Percentiles rank a stretch among this genome's conserved stretches.
Evolutionary conservation across 2,329 filamentous ascomycete genomes (phyloP).

Genomic region (Neurospora crassa): DNA sequence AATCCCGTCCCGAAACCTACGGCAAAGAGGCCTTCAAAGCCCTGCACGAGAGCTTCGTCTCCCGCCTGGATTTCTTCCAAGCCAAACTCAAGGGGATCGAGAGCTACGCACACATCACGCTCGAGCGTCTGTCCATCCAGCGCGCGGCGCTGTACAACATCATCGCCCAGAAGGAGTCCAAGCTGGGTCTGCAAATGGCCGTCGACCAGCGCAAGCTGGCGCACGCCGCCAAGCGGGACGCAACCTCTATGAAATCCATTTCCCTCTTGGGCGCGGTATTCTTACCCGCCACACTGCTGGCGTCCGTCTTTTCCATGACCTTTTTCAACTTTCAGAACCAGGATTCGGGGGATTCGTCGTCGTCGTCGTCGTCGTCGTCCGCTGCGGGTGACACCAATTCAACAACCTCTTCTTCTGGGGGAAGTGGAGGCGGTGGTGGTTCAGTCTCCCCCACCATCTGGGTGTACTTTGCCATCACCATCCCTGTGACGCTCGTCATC

Average conservation of each 20-base stretch:
- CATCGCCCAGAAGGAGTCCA: conserved; percentile 55
- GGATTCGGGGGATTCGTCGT: conserved; percentile 17
- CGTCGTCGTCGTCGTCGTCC: background rate
- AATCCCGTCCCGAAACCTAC: conserved; percentile 11
- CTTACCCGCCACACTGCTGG: conserved; percentile 51
- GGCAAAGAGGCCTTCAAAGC: conserved; percentile 23
- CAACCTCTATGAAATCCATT: conserved; percentile 56
- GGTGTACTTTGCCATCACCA: conserved; percentile 54
- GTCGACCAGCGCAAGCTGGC: conserved; percentile 50
- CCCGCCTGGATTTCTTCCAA: conserved; percentile 49
- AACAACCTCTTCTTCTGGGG: background rate
- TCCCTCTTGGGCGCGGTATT: conserved; percentile 55
- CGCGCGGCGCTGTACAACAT: conserved; percentile 55
- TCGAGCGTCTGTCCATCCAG: conserved; percentile 52
- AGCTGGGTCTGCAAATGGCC: conserved; percentile 54
- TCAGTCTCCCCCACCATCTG: conserved; percentile 44
- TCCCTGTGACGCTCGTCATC: conserved; percentile 47
- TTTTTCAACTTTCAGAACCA: conserved; percentile 53
- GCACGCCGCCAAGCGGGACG: conserved; percentile 51
- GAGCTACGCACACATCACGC: conserved; percentile 52
- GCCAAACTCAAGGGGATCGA: conserved; percentile 52
- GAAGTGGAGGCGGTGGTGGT: conserved; percentile 11
- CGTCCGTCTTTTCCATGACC: conserved; percentile 56
- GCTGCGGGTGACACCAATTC: background rate
- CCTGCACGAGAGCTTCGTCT: conserved; percentile 42